Evolutionary conservation across 2,329 filamentous ascomycete species (phyloP).

Genomic region (Diaporthe aspalathi): DNA sequence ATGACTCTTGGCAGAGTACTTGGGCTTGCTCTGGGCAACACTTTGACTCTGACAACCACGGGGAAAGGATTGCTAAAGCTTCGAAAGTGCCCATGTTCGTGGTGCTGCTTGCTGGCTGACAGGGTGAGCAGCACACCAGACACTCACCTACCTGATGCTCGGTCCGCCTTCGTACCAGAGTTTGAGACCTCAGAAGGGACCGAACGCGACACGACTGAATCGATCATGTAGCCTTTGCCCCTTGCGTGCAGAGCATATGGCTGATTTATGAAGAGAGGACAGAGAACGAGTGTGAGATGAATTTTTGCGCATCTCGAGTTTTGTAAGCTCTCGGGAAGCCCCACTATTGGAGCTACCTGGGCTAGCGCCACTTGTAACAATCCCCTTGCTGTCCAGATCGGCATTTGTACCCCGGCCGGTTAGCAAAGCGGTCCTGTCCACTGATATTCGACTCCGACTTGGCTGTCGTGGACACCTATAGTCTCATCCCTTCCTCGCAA

Average conservation of each 20-base stretch:
- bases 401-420: not conserved
- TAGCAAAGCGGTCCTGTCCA: not conserved
- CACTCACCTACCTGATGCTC: not conserved
- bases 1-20: conserved; percentile 88
- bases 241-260: not conserved
- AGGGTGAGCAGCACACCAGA: not conserved
- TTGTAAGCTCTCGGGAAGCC: conserved; percentile 24
- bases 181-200: not conserved
- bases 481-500: not conserved
- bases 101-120: not conserved
- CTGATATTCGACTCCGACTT: not conserved
- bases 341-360: conserved; percentile 24
- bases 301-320: conserved; percentile 21
- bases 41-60: conserved; percentile 88
- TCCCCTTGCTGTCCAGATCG: conserved; percentile 24
- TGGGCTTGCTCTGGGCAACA: conserved; percentile 82
- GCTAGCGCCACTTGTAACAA: not conserved
- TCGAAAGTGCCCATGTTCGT: conserved; percentile 81
- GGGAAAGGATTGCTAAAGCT: conserved; percentile 79
- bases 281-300: not conserved
- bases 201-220: not conserved
- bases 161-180: conserved; percentile 13
- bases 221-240: not conserved
- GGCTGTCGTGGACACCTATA: conserved; percentile 10
- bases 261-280: not conserved